A percentile compares a stretch with the other conserved stretches of the same genome.
phyloP scores from a whole-genome alignment of 2,329 filamentous ascomycete genomes.

The Fusarium irregulare region DNA sequence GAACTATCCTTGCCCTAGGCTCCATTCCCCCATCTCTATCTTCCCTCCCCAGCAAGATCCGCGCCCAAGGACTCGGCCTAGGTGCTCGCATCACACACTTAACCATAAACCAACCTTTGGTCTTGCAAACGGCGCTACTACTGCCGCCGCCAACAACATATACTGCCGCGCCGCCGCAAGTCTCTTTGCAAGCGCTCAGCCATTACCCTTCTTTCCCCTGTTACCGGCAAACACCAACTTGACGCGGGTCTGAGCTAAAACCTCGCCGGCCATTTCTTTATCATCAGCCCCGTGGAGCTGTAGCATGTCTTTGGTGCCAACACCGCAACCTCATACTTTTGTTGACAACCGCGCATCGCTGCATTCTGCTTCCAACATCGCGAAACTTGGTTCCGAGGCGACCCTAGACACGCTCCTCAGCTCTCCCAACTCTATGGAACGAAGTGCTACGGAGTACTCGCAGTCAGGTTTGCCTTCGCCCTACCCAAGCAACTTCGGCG shows the following conservation, averaged over 20 bases:
- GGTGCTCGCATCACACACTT: constrained; percentile 50
- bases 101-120: constrained; percentile 48
- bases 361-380: constrained; percentile 35
- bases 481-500: constrained; percentile 73
- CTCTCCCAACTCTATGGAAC: constrained; percentile 63
- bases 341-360: constrained; percentile 44
- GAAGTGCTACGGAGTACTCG: constrained; percentile 78
- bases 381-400: constrained; percentile 44
- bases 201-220: constrained; percentile 46
- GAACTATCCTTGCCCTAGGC: constrained; percentile 49
- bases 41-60: constrained; percentile 49
- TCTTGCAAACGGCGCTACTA: constrained; percentile 49
- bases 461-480: constrained; percentile 88
- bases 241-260: constrained; percentile 51
- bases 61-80: constrained; percentile 50
- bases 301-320: constrained; percentile 52
- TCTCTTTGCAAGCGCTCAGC: constrained; percentile 48
- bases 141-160: constrained; percentile 52
- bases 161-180: constrained; percentile 51
- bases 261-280: constrained; percentile 47
- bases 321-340: constrained; percentile 50
- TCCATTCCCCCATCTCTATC: constrained; percentile 44
- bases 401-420: constrained; percentile 44
- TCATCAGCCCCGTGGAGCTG: constrained; percentile 47
- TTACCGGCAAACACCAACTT: constrained; percentile 46